These are phyloP conservation scores for Teratosphaeria viscida DNA, from an alignment of 2,329 filamentous ascomycete genomes.

Conservation along the genomic window DNA sequence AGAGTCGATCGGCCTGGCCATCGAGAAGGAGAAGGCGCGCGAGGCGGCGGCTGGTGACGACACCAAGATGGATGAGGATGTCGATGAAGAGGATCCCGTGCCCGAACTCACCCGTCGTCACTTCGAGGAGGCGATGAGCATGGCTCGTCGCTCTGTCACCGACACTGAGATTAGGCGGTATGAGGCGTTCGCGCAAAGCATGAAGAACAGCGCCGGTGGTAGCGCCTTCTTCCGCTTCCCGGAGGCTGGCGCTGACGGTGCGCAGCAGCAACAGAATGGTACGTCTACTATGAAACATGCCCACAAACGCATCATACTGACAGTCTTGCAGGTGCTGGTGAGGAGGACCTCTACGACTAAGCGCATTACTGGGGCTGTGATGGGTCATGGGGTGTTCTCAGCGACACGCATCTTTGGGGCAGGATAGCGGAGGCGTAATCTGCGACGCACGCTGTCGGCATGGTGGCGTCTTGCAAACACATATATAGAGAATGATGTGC, in stretches of 20 bases:
- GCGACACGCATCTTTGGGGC: not conserved
- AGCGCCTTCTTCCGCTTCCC: conserved; percentile 93
- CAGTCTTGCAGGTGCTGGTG: conserved; percentile 66
- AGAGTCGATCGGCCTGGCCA: conserved; percentile 80
- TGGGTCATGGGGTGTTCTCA: not conserved
- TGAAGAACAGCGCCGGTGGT: conserved; percentile 95
- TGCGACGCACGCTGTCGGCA: not conserved
- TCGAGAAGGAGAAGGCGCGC: conserved; percentile 79
- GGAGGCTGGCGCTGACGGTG: conserved; percentile 43
- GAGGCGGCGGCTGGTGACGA: conserved; percentile 62
- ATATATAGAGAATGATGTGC: not conserved
- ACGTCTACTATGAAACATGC: conserved; percentile 6
- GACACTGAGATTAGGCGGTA: conserved; percentile 97
- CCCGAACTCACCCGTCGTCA: conserved; percentile 92
- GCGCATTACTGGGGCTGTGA: not conserved
- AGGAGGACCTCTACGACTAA: conserved; percentile 95
- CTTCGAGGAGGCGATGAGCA: conserved; percentile 97
- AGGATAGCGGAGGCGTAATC: not conserved
- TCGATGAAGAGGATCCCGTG: conserved; percentile 79
- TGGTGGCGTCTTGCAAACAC: not conserved
- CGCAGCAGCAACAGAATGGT: conserved; percentile 28
- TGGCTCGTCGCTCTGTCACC: conserved; percentile 83
- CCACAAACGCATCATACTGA: conserved; percentile 6
- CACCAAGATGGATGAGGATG: conserved; percentile 67
- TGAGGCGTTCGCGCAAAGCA: conserved; percentile 95